Evolutionary conservation across 2,329 filamentous ascomycete genomes (phyloP).

Genomic region (Amauroascus niger): DNA sequence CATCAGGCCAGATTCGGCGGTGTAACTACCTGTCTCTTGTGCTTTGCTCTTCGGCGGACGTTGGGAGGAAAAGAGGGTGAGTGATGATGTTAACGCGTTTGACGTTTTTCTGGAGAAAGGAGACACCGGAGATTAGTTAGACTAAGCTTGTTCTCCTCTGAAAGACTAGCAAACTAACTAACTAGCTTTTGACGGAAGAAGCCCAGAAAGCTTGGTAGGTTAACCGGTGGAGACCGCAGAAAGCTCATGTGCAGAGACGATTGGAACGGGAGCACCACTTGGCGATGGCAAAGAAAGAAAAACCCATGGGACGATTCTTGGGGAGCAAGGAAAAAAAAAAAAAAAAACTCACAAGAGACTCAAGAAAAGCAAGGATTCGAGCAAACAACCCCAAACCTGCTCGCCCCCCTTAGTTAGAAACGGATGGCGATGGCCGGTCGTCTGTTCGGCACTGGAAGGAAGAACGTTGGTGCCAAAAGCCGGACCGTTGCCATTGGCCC

Average conservation of each 20-base stretch:
- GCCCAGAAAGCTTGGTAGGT: background rate
- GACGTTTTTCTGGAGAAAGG: no score
- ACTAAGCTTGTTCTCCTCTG: no score
- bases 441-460: no score
- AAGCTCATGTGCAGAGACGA: slow-evolving; percentile 7
- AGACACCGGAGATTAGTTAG: no score
- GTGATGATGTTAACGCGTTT: background rate
- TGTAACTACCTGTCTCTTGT: background rate
- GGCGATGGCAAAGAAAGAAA: background rate
- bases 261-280: slow-evolving; percentile 1
- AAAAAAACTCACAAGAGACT: background rate
- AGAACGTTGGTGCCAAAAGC: no score
- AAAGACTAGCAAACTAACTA: no score
- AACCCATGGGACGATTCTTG: no score
- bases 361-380: no score
- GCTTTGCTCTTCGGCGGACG: background rate
- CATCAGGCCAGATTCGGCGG: background rate
- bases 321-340: background rate
- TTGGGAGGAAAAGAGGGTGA: background rate
- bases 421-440: no score
- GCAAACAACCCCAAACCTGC: no score
- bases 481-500: no score
- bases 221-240: background rate
- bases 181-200: background rate
- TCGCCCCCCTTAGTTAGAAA: no score